Base-by-base conservation (phyloP, 108 stramenopile species). In the Pelagomonas calceolata region DNA sequence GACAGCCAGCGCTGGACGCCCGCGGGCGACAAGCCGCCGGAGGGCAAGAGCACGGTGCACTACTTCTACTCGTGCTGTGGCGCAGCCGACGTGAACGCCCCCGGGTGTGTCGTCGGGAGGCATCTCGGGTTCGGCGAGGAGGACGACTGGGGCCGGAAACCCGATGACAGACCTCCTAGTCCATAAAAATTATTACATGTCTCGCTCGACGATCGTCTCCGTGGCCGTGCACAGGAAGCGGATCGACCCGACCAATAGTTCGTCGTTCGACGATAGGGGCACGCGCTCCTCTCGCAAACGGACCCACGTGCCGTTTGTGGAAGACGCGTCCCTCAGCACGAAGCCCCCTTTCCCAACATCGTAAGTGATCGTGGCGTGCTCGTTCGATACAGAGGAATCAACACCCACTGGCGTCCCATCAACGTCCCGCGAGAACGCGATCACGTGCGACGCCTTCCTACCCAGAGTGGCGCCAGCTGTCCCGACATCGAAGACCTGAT, bases 221-320 rank as follows among this genome's bases (percentile, higher is more conserved):
- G 65, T 64, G 17, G 65, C 36, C 9, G 32, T 35, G n/a, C 15
- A 14, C 0, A 34, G 65, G 37, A 79, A 79, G n/a, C 78, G 45
- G 45, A 79, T 63, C 9, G 71, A 70, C 14, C 78, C 78, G 68
- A 79, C 75, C 26, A 79, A 64, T 14, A 79, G 39, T 63, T 79
- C 78, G 37, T 26, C 30, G 26, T 65, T 36, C 29, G 26, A 29
- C 18, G 9, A 14, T 4, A 79, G 39, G 21, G 10, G 12, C 68
- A 17, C 63, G 34, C 18, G 73, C 0, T 72, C n/a, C 43, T 69
- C 72, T 44, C 39, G 33, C 67, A 85, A 78, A 21, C 84, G 72
- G 30, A 75, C 32, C 83, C 83, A 84, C 39, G 83, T 84, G 30
- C 83, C 83, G 66, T 84, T 84, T 21, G 83, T 84, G 44, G 72